Evolutionary conservation across 441 rosid species (phyloP).

Genomic region (Cnidoscolus chayamansa): DNA sequence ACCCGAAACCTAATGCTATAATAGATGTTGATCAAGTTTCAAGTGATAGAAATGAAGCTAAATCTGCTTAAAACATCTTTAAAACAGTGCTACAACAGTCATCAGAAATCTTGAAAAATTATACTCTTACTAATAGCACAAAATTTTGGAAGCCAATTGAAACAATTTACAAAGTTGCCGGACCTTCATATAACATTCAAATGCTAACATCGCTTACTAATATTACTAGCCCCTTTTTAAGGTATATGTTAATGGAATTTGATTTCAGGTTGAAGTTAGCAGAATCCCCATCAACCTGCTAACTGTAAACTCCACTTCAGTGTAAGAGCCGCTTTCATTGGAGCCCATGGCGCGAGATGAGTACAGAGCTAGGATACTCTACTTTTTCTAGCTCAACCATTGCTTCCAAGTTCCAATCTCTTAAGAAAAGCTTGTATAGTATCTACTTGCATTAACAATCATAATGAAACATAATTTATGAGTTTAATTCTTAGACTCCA

Average conservation of each 20-base stretch:
- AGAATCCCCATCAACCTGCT: too few species aligned
- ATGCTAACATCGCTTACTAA: neutral
- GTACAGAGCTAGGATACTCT: neutral
- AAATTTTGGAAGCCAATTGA: too few species aligned
- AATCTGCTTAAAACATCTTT: too few species aligned
- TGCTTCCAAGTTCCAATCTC: neutral
- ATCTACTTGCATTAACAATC: neutral
- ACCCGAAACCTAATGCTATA: too few species aligned
- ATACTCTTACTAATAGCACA: too few species aligned
- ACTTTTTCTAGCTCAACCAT: neutral
- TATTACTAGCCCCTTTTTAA: neutral
- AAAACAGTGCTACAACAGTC: too few species aligned
- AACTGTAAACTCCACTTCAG: neutral
- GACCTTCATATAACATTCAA: neutral
- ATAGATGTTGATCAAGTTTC: too few species aligned
- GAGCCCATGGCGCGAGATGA: neutral
- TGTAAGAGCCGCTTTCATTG: slow-evolving; percentile 3
- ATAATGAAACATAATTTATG: neutral
- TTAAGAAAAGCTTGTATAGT: neutral
- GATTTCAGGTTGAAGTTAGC: too few species aligned
- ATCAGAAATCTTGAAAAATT: too few species aligned
- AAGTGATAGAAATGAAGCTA: too few species aligned
- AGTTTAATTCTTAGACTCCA: neutral
- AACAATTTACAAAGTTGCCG: too few species aligned
- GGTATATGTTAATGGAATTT: neutral